These are phyloP conservation scores for Chamaecrista fasciculata DNA, from an alignment of 306 rosid species.

Conservation along the genomic window DNA sequence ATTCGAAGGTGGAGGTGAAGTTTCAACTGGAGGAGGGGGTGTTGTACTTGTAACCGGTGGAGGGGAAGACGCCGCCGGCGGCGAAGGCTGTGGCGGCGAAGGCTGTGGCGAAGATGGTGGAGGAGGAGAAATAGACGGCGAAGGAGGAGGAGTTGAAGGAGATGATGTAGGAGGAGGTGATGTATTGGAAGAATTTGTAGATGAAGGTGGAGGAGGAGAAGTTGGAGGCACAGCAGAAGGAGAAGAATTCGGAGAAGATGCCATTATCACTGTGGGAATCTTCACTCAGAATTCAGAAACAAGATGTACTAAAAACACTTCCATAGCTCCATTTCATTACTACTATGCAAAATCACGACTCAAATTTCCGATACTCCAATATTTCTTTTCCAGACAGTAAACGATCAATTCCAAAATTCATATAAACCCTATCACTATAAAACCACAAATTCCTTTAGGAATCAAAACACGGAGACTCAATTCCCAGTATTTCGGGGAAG, in stretches of 20 bases:
- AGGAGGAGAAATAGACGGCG: slow-evolving; percentile 28
- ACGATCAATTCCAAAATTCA: background rate
- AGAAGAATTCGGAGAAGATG: slow-evolving; percentile 53
- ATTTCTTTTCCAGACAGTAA: too few relatives aligned
- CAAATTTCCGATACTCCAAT: too few relatives aligned
- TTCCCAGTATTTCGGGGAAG: background rate
- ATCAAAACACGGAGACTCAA: slow-evolving; percentile 17
- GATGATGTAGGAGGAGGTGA: slow-evolving; percentile 29
- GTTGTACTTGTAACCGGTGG: background rate
- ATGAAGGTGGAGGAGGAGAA: slow-evolving; percentile 39
- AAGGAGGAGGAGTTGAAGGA: slow-evolving; percentile 26
- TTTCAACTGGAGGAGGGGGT: background rate
- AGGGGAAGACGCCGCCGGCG: background rate
- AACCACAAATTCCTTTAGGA: background rate
- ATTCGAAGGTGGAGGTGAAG: slow-evolving; percentile 49
- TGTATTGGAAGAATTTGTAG: slow-evolving; percentile 14
- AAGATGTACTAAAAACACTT: slow-evolving; percentile 5
- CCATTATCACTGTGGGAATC: slow-evolving; percentile 33
- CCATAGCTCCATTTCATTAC: too few relatives aligned
- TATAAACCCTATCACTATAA: background rate
- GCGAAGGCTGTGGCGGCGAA: slow-evolving; percentile 19
- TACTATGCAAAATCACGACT: too few relatives aligned
- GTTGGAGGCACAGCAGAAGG: slow-evolving; percentile 51
- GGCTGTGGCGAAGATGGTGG: slow-evolving; percentile 25
- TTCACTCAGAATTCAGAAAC: background rate